phyloP scores from a whole-genome alignment of 495 filamentous ascomycete genomes.

The Hypoxylon lenormandii region DNA sequence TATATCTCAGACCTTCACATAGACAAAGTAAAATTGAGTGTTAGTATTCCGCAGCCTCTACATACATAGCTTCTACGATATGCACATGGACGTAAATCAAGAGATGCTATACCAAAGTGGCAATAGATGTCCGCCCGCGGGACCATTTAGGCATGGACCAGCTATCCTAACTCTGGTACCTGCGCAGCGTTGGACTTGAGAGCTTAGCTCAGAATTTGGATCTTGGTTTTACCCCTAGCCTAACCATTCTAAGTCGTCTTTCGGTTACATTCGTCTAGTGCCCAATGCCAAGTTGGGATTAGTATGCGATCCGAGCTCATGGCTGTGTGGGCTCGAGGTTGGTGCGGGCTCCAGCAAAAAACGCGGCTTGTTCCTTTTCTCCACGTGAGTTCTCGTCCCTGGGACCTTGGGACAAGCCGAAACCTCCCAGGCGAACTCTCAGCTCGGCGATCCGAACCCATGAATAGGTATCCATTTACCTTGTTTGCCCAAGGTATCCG shows the following conservation, averaged over 20 bases:
- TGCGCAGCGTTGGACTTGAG: background rate
- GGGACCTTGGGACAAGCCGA: no score
- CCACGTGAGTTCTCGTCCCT: no score
- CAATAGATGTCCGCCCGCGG: background rate
- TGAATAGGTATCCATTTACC: background rate
- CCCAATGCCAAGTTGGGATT: conserved; percentile 17
- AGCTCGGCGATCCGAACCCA: background rate
- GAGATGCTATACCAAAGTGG: conserved; percentile 6
- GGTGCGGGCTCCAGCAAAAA: no score
- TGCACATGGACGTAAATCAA: no score
- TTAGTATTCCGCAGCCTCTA: no score
- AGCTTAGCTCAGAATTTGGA: conserved; percentile 22
- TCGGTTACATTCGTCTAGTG: conserved; percentile 38
- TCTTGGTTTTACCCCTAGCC: conserved; percentile 46
- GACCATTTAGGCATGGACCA: conserved; percentile 9
- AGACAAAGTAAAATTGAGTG: no score
- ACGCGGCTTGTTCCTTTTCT: no score
- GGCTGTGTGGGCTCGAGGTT: conserved; percentile 9
- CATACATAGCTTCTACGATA: no score
- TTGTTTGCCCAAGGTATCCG: background rate
- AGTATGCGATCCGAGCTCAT: conserved; percentile 41
- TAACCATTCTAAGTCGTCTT: conserved; percentile 22
- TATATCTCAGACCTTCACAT: no score
- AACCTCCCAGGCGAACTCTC: background rate
- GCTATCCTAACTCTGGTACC: no score